Percentiles rank a stretch among this genome's conserved stretches.
Evolutionary conservation across 1,284 basidiomycete species (phyloP).

Genomic region (Leucoagaricus sp.): DNA sequence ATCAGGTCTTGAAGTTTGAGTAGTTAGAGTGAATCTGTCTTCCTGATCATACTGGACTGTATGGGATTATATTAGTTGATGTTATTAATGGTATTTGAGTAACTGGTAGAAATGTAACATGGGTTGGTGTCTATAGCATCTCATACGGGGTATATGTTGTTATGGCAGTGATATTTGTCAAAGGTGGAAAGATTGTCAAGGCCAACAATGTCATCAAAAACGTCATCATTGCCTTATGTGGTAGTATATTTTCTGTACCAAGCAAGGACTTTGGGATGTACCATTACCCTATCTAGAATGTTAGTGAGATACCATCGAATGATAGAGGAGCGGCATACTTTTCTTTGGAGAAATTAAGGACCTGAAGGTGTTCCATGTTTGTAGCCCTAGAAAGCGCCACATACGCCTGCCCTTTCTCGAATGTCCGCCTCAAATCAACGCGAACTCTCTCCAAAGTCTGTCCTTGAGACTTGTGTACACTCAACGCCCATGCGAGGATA

Average conservation of each 20-base stretch:
- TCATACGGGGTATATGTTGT: not conserved
- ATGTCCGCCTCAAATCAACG: constrained; percentile 63
- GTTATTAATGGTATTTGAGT: no score
- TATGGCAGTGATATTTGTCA: constrained; percentile 3
- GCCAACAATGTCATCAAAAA: no score
- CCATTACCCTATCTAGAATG: constrained; percentile 36
- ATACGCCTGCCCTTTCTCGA: constrained; percentile 91
- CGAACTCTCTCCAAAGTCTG: constrained; percentile 81
- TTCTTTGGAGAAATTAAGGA: constrained; percentile 73
- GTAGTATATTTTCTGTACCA: constrained; percentile 30
- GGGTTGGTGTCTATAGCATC: no score
- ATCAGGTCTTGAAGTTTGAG: no score
- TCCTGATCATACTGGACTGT: no score
- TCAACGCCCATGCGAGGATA: constrained; percentile 81
- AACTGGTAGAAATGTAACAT: no score
- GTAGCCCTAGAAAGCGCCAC: constrained; percentile 94
- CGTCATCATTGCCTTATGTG: not conserved
- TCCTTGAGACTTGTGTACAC: constrained; percentile 87
- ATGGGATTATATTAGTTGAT: no score
- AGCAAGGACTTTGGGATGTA: constrained; percentile 43
- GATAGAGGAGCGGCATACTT: constrained; percentile 56
- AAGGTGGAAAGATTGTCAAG: constrained; percentile 1
- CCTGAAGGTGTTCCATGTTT: constrained; percentile 79
- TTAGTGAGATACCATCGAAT: not conserved
- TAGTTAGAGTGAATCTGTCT: no score